Conservation (phyloP, 208 protist genomes). For the Jaenimonas drosophilae region DNA sequence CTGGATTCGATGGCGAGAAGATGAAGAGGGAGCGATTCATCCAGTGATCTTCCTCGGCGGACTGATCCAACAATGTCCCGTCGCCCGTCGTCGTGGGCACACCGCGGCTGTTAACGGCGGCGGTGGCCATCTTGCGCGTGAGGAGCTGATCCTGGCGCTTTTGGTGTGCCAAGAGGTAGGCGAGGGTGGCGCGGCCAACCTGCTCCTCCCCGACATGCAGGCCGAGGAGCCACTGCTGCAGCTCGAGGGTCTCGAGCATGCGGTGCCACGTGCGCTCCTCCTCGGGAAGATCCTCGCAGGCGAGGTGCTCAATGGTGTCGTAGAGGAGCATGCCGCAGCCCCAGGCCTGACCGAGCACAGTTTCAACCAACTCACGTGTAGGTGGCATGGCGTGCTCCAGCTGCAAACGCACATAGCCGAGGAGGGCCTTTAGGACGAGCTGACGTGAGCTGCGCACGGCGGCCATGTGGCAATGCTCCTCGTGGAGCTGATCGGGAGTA, state of each 20-base stretch:
- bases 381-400: constrained; percentile 44
- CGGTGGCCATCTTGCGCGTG: not conserved
- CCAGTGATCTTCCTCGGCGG: too few species aligned
- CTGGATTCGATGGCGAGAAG: constrained; percentile 36
- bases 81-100: constrained; percentile 15
- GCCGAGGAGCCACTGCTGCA: constrained; percentile 81
- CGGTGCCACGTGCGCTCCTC: constrained; percentile 63
- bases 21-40: constrained; percentile 57
- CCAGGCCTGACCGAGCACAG: constrained; percentile 81
- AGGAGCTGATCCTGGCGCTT: constrained; percentile 34
- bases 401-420: constrained; percentile 72
- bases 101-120: constrained; percentile 3
- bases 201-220: constrained; percentile 88
- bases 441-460: constrained; percentile 73
- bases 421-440: constrained; percentile 69
- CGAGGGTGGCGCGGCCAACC: constrained; percentile 79
- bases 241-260: constrained; percentile 58
- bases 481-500: constrained; percentile 66
- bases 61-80: too few species aligned
- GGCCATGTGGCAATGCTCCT: constrained; percentile 83
- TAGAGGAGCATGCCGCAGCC: constrained; percentile 85
- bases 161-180: constrained; percentile 76
- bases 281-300: constrained; percentile 56
- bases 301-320: constrained; percentile 77
- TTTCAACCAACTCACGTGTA: constrained; percentile 63